Base-by-base conservation (phyloP, 805 yeast species). In the Saccharomycopsis capsularis region DNA sequence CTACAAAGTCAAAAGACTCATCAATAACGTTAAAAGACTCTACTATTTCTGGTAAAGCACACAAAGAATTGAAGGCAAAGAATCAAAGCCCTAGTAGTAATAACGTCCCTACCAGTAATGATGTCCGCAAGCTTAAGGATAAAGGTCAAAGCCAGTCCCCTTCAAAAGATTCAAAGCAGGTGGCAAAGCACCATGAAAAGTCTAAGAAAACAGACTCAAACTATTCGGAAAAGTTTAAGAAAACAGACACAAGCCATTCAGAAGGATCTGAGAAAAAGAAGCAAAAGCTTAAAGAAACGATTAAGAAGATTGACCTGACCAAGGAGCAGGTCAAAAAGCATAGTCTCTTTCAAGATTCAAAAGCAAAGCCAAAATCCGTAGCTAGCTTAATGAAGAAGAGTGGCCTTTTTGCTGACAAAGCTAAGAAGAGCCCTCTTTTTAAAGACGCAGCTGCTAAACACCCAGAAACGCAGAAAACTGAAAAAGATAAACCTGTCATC, bases 251-350 rank as follows among this genome's bases (percentile, higher is more conserved):
- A 19, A 6, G n/a, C 19, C 32, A 32, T n/a, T 15, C 32, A 21
- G 41, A 45, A 25, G 51, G 16, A 13, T 24, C 13, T 11, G 46
- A 44, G 21, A 45, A 36, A 9, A 44, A 32, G 37, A 44, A 51
- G 22, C 43, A 36, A 13, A 44, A 48, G 41, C 19, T 24, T 6
- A 47, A 46, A 25, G 51, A 50, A 29, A 35, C 37, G 1, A 34
- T 47, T 18, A 46, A 29, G 35, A 44, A 50, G 27, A n/a, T 34
- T 40, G 47, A 42, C 15, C 16, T 32, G 11, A 42, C 39, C 16
- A 42, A 39, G 27, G 50, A 48, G 29, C 47, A 52, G 5, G 21
- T 37, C 4, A 52, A 52, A 25, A 52, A 52, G 23, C 53, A 50
- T 36, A 46, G 53, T 30, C 34, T 52, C 11, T 52, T 52, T 34